phyloP scores from a whole-genome alignment of 257 asterid species.

The Gentiana macrophylla region DNA sequence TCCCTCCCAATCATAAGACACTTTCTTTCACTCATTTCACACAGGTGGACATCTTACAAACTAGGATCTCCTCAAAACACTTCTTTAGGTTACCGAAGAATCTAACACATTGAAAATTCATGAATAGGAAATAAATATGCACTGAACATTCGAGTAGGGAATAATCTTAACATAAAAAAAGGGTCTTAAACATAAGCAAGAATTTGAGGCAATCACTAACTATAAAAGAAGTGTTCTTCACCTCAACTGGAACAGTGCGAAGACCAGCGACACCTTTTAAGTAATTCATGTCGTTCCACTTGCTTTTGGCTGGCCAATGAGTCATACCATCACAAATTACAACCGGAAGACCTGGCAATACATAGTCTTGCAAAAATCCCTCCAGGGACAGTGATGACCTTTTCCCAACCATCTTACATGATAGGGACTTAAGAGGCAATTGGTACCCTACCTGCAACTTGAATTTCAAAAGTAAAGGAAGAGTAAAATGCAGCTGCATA shows the following conservation, averaged over 20 bases:
- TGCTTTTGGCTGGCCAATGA: constrained; percentile 86
- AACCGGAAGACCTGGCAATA: constrained; percentile 28
- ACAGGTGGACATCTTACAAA: too few species aligned
- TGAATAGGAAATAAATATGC: too few species aligned
- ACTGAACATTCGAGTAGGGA: too few species aligned
- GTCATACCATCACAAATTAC: constrained; percentile 70
- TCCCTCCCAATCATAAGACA: too few species aligned
- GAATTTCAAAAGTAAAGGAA: neutral
- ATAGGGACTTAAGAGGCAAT: constrained; percentile 31
- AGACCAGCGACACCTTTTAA: constrained; percentile 73
- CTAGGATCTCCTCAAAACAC: too few species aligned
- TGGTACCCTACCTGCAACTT: constrained; percentile 18
- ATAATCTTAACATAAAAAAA: too few species aligned
- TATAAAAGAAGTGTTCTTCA: constrained; percentile 14
- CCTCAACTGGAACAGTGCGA: constrained; percentile 99
- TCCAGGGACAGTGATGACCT: constrained; percentile 31
- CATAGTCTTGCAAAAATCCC: constrained; percentile 25
- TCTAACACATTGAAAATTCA: too few species aligned
- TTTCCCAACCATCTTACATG: constrained; percentile 24
- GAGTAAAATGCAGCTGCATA: neutral
- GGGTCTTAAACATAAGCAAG: neutral
- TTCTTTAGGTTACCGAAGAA: too few species aligned
- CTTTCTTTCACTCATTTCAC: too few species aligned
- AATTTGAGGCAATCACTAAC: neutral
- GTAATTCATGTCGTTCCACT: constrained; percentile 80